phyloP scores from a whole-genome alignment of 2,329 filamentous ascomycete species.

The Colletotrichum ledebouriae region DNA sequence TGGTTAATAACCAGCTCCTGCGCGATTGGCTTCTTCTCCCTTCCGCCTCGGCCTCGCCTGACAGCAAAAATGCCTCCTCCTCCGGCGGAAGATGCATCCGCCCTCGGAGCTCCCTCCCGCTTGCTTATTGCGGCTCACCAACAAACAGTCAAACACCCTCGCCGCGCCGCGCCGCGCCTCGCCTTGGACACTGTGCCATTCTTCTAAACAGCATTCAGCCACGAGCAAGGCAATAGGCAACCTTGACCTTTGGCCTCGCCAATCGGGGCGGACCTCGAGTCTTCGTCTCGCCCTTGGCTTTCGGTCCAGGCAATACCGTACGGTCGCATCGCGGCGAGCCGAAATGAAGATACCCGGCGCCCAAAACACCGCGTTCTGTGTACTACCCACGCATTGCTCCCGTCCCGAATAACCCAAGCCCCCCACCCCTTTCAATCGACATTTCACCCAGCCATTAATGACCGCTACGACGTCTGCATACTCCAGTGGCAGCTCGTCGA shows the following conservation, averaged over 20 bases:
- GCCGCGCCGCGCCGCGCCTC: not conserved
- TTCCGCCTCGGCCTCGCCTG: not conserved
- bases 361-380: constrained; percentile 15
- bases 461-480: not conserved
- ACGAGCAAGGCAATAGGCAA: not conserved
- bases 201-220: not conserved
- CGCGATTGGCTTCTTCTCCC: not conserved
- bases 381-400: not conserved
- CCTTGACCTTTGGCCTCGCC: constrained; percentile 6
- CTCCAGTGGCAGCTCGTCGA: too few relatives aligned
- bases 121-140: constrained; percentile 31
- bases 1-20: not conserved
- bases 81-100: constrained; percentile 7
- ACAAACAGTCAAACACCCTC: constrained; percentile 8
- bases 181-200: constrained; percentile 4
- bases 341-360: constrained; percentile 26
- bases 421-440: constrained; percentile 1
- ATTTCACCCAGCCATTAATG: not conserved
- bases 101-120: constrained; percentile 31
- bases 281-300: constrained; percentile 21
- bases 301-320: constrained; percentile 31
- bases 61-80: constrained; percentile 17
- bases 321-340: constrained; percentile 30
- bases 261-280: not conserved
- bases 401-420: not conserved